A percentile compares a stretch with the other conserved stretches of the same genome.
phyloP scores from a whole-genome alignment of 2,329 filamentous ascomycete species.

The Xylariaceae sp. region DNA sequence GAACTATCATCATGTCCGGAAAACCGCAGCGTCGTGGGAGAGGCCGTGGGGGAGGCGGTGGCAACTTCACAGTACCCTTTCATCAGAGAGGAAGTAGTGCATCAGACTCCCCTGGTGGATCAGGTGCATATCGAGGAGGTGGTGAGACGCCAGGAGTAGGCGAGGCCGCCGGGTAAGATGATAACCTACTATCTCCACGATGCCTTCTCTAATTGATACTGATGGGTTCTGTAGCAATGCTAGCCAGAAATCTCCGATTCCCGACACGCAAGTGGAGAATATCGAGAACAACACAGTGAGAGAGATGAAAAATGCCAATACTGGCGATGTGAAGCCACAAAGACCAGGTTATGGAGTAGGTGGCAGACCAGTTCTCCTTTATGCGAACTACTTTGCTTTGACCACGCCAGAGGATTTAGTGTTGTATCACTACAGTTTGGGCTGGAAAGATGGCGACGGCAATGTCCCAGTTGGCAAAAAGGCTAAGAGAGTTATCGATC shows the following conservation, averaged over 20 bases:
- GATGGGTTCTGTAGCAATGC: neutral
- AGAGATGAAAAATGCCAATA: neutral
- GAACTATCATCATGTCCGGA: neutral
- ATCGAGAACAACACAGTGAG: slow-evolving; percentile 5
- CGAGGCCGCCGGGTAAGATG: slow-evolving; percentile 1
- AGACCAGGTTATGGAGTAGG: slow-evolving; percentile 4
- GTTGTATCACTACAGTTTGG: slow-evolving; percentile 4
- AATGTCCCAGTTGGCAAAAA: slow-evolving; percentile 7
- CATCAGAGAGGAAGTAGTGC: neutral
- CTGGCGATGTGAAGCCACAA: slow-evolving; percentile 2
- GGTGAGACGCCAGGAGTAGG: neutral
- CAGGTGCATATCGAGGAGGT: neutral
- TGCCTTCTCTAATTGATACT: neutral
- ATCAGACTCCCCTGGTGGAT: neutral
- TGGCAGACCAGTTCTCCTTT: slow-evolving; percentile 1
- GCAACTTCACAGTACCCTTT: neutral
- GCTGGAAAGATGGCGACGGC: neutral
- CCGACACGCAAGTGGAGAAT: neutral
- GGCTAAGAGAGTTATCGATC: slow-evolving; percentile 2
- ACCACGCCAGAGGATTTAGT: neutral
- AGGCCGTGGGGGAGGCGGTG: slow-evolving; percentile 2
- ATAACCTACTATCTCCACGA: neutral
- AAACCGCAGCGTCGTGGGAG: neutral
- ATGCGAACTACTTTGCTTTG: slow-evolving; percentile 7
- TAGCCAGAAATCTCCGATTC: neutral